Evolutionary conservation across 2,329 filamentous ascomycete species (phyloP), one percentile per base, ranked within the genome.

Genomic region (Epichloe amarillans): DNA sequence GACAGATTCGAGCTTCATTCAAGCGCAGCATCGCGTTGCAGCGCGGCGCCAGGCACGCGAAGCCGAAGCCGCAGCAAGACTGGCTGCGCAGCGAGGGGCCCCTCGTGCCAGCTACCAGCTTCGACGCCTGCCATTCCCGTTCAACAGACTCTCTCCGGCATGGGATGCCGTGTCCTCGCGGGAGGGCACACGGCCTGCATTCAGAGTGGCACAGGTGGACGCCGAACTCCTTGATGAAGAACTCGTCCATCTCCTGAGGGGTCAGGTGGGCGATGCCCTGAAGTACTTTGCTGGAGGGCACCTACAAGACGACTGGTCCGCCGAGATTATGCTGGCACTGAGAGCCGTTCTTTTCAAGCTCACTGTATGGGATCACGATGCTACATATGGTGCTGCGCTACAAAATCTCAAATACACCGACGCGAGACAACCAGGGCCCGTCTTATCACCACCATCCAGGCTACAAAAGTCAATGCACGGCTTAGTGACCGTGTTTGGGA

Each of bases 171-270:
- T 91, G 41, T 80, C 79, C 39, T 83, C 84, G 5, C 81, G 86
- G 53, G 83, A 89, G 62, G 88, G 88, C 43, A 91, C 86, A 23
- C 75, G 82, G 15, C 91, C 93, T 5, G 84, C 87, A 11, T 96
- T 95, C 65, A 83, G 93, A 50, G 93, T 98, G 30, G 89, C 91
- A 30, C 93, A 98, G 69, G 88, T 97, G 42, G 93, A 98, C 66
- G 89, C 93, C 38, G 93, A 97, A 66, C 74, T 98, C 47, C 76
- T 98, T 17, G 93, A 98, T 66, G 88, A 95, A 63, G 93, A 97
- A 70, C 75, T 98, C 44, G 74, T 97, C 23, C 79, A 80, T n/a
- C 75, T 97, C 56, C 72, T 98, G 53, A 89, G 86, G 63, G 80
- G 78, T 5, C 91, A 98, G 68, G 88, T 93, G 35, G 84, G 82